Evolutionary conservation across 768 basidiomycete genomes (phyloP).

Genomic region (Rhizopogon vinicolor): DNA sequence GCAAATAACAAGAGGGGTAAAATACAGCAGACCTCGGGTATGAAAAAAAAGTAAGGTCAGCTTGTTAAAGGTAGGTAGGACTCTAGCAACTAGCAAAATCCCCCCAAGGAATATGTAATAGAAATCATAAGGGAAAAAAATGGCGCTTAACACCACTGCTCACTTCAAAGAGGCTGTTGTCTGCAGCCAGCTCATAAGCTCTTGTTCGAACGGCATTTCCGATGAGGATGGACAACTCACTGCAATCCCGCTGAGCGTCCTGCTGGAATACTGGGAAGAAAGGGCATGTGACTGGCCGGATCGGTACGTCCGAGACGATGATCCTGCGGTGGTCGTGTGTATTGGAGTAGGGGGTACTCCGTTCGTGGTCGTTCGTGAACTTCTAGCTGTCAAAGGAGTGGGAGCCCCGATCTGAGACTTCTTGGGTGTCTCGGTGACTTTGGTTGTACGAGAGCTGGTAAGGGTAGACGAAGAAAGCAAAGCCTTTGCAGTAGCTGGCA

Average conservation of each 20-base stretch:
- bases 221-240: conserved; percentile 43
- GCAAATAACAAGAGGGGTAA: conserved; percentile 32
- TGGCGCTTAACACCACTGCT: conserved; percentile 4
- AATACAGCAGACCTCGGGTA: conserved; percentile 39
- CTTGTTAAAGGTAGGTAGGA: conserved; percentile 22
- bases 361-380: conserved; percentile 48
- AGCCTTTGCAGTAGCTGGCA: conserved; percentile 45
- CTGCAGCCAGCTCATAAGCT: conserved; percentile 34
- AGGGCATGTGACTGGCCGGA: conserved; percentile 66
- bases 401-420: conserved; percentile 89
- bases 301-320: conserved; percentile 62
- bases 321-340: conserved; percentile 52
- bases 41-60: conserved; percentile 30
- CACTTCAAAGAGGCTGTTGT: conserved; percentile 29
- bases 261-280: conserved; percentile 71
- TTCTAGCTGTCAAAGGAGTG: conserved; percentile 80
- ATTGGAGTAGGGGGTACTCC: conserved; percentile 56
- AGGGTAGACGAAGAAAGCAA: conserved; percentile 55
- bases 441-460: conserved; percentile 45
- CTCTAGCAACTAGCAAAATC: conserved; percentile 25
- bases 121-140: conserved; percentile 5
- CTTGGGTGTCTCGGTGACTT: conserved; percentile 73
- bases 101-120: conserved; percentile 8
- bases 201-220: conserved; percentile 29
- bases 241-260: conserved; percentile 66